Conservation (phyloP, 345 rosid genomes). For the Crucihimalaya himalaica region DNA sequence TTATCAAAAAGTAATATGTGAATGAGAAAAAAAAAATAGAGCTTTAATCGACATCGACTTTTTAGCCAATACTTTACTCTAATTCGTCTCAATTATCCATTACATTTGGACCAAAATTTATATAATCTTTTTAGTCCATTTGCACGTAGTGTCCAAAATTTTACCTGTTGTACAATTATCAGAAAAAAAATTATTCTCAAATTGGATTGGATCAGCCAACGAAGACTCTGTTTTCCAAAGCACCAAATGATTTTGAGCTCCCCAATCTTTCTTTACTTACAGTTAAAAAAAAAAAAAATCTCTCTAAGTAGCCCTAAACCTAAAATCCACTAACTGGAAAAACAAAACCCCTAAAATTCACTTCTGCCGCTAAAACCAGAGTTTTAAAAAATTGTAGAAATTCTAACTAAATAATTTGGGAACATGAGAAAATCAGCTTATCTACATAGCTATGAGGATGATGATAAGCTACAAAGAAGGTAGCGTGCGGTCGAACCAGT, state of each 20-base stretch:
- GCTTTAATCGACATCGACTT: no score
- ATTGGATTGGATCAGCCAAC: not conserved
- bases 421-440: conserved; percentile 21
- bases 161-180: not conserved
- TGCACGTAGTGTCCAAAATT: not conserved
- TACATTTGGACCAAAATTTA: not conserved
- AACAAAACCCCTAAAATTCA: not conserved
- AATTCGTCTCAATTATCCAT: not conserved
- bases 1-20: no score
- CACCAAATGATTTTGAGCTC: conserved; percentile 9
- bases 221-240: not conserved
- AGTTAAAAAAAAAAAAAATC: not conserved
- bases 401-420: conserved; percentile 27
- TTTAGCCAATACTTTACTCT: no score
- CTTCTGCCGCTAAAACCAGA: conserved; percentile 15
- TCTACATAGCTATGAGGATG: conserved; percentile 46
- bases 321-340: not conserved
- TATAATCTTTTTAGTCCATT: not conserved
- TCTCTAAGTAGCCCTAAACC: conserved; percentile 23
- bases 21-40: no score
- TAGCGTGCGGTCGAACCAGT: conserved; percentile 51
- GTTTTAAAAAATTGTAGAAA: not conserved
- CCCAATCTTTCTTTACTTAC: conserved; percentile 27
- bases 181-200: not conserved
- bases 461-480: conserved; percentile 48